Base-by-base conservation (phyloP, 2,329 filamentous ascomycete species). In the Penicillium hordei region DNA sequence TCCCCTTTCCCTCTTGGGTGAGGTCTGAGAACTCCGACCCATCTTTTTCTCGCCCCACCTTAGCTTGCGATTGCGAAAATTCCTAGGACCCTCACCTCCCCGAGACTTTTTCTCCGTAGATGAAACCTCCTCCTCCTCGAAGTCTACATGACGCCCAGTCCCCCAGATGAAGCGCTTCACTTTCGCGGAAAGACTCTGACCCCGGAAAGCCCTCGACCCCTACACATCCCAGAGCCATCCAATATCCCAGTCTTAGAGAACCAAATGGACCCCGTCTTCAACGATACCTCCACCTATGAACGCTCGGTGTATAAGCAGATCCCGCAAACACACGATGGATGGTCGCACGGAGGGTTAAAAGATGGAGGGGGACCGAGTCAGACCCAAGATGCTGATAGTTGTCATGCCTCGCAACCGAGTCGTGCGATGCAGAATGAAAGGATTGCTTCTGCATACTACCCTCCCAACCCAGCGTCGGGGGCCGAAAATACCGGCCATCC, bases 221-320 rank as follows among this genome's bases (percentile, higher is more conserved):
- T 89, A 67, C 86, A 89, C 74, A 79, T 87, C 64, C 82, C 87
- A 64, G 84, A 87, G 73, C 86, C 87, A 52, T 82, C 85, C 65
- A 88, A 85, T 65, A 89, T 90, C 59, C 86, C 87, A 57, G 83
- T 90, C 54, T 79, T 90, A 69, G 82, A 86, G 70, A 86, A 87
- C 71, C 86, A 89, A 76, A 90, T 86, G 83, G 87, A 90, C 75
- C 85, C 86, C 54, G 78, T 83, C 66, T 88, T 89, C 79, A 87
- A 88, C 76, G 86, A 88, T 72, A 85, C 85, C 55, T 80, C 85
- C 53, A 82, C 81, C 61, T 84, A 85, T 72, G 78, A 78, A 59
- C 83, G 79, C 68, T 72, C 72, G 38, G 67, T 69, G 39, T 57
- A 60, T 50, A 58, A 67, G 48, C 55, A 66, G 23, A 38, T 39